Evolutionary conservation across 192 early-diverging fungal genomes (phyloP), one percentile per base, ranked within the genome.

Genomic region (Backusella tuberculispora): DNA sequence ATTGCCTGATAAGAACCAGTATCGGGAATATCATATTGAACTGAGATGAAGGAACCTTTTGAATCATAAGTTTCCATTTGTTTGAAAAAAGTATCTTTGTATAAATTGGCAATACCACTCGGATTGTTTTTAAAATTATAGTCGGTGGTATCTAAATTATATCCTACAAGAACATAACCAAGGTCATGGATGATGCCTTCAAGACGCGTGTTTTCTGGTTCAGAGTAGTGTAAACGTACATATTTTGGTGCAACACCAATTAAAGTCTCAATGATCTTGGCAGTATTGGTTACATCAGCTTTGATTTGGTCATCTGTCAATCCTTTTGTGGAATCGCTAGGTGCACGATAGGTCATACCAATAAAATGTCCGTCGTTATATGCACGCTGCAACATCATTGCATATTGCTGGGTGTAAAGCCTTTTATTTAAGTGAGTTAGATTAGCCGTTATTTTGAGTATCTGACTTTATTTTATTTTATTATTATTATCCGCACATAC

Each of bases 351-450:
- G 50, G 83, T 86, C 85, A 86, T 86, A 15, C 85, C 85, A 73
- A 86, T 86, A 45, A 84, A 77, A 63, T 86, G 85, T n/a, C 85
- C 85, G 37, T 86, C 83, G 50, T 71, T 86, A 74, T 86, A 86
- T 64, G 85, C 83, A 53, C 85, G 85, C 26, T 84, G 85, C 29
- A 84, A 75, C 41, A 86, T 81, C 37, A 82, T 82, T 4, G 85
- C 85, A 53, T 86, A 86, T 50, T 86, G 85, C 71, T 84, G 83
- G 38, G 83, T 84, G 45, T 86, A 83, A 24, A 86, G 60, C 76
- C 73, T 73, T 43, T 43, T 15, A 19, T 21, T 47, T 17, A 38
- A 66, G 12, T n/a, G 38, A 66, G 14, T 56, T n/a, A 21, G 53
- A 56, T 65, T 38, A 65, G 15, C 45, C 6, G 1, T 38, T 38